Percentiles rank a stretch among this genome's conserved stretches.
Evolutionary conservation across 2,329 filamentous ascomycete genomes (phyloP).

Genomic region (Fusarium neocosmosporiellum): DNA sequence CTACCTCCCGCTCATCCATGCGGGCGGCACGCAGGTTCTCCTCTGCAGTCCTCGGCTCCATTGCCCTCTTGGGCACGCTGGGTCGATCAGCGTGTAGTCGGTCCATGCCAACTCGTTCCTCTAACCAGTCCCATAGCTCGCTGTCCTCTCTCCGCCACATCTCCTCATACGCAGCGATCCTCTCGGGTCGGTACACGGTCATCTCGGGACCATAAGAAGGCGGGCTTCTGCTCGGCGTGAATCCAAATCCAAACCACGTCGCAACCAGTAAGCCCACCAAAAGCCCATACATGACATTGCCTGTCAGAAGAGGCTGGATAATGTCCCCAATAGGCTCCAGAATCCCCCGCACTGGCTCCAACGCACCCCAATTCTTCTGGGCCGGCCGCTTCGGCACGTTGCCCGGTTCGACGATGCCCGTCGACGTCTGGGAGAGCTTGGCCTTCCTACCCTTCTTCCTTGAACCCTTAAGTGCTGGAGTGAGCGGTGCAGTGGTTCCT

Average conservation of each 20-base stretch:
- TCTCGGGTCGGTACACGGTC: slow-evolving; percentile 63
- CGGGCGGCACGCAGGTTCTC: slow-evolving; percentile 68
- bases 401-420: slow-evolving; percentile 54
- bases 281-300: slow-evolving; percentile 81
- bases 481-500: slow-evolving; percentile 54
- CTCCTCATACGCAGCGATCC: slow-evolving; percentile 88
- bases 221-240: slow-evolving; percentile 53
- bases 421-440: slow-evolving; percentile 58
- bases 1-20: slow-evolving; percentile 79
- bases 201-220: slow-evolving; percentile 50
- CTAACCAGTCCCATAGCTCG: slow-evolving; percentile 93
- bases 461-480: slow-evolving; percentile 59
- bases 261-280: slow-evolving; percentile 79
- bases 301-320: slow-evolving; percentile 76
- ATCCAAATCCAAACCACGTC: slow-evolving; percentile 76
- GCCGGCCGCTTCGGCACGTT: slow-evolving; percentile 55
- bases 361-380: slow-evolving; percentile 75
- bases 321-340: slow-evolving; percentile 78
- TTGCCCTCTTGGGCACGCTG: slow-evolving; percentile 56
- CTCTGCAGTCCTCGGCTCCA: slow-evolving; percentile 67
- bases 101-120: slow-evolving; percentile 84
- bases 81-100: slow-evolving; percentile 55
- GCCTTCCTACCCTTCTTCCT: slow-evolving; percentile 72
- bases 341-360: slow-evolving; percentile 81
- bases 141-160: slow-evolving; percentile 91